phyloP scores from a whole-genome alignment of 768 basidiomycete genomes.

The Xerocomus brunneocitrinus region DNA sequence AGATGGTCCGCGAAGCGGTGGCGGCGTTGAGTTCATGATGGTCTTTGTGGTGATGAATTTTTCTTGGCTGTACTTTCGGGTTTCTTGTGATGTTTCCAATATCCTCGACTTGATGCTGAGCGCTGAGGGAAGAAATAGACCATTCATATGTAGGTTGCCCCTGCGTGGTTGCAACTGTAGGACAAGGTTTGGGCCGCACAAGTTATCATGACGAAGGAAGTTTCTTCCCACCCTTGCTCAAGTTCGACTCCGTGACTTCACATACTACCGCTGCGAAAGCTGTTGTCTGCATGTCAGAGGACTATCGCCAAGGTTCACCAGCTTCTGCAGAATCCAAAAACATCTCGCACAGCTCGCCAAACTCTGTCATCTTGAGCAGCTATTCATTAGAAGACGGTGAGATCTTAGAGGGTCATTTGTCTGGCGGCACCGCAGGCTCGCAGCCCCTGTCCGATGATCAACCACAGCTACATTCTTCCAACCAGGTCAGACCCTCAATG shows the following conservation, averaged over 20 bases:
- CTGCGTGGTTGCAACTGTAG: no score
- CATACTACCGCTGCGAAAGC: no score
- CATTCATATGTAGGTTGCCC: no score
- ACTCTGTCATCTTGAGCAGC: background rate
- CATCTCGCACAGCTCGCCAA: background rate
- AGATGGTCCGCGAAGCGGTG: constrained; percentile 16
- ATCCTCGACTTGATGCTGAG: no score
- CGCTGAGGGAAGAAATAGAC: no score
- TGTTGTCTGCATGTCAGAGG: no score
- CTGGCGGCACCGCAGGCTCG: background rate
- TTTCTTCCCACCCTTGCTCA: no score
- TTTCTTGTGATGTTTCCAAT: background rate
- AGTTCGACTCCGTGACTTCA: no score
- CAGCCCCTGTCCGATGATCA: background rate
- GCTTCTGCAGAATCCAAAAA: background rate
- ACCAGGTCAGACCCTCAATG: background rate
- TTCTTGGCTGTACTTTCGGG: background rate
- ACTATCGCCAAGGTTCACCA: background rate
- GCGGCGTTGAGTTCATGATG: constrained; percentile 2
- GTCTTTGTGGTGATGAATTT: background rate
- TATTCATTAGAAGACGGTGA: constrained; percentile 21
- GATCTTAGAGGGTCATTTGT: constrained; percentile 12
- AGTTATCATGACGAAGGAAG: no score
- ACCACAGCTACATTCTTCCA: background rate
- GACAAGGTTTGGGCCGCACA: no score